Evolutionary conservation across 208 protist genomes (phyloP).

Genomic region (Leishmania turanica): DNA sequence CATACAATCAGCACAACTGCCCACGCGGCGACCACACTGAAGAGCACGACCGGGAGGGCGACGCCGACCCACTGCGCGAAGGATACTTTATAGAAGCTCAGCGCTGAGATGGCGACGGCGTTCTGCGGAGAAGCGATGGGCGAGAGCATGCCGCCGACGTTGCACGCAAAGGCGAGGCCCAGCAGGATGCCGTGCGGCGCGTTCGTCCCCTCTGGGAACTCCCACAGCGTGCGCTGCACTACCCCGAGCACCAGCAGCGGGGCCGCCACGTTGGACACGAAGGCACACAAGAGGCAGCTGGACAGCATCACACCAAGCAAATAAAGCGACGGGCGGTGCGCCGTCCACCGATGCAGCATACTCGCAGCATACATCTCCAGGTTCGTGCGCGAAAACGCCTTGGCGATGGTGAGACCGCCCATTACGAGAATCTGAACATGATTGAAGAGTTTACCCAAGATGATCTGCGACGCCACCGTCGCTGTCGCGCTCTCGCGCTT

Average conservation of each 20-base stretch:
- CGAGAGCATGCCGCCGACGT: constrained; percentile 95
- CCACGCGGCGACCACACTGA: constrained; percentile 72
- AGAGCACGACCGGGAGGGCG: constrained; percentile 79
- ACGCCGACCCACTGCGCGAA: constrained; percentile 87
- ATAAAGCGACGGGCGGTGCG: constrained; percentile 80
- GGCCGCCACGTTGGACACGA: constrained; percentile 93
- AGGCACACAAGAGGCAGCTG: constrained; percentile 83
- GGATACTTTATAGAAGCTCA: constrained; percentile 79
- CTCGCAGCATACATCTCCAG: constrained; percentile 87
- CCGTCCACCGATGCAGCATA: constrained; percentile 74
- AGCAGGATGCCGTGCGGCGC: constrained; percentile 90
- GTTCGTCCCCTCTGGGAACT: constrained; percentile 81
- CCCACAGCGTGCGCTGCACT: constrained; percentile 85
- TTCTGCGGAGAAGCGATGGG: constrained; percentile 96
- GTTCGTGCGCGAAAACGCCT: constrained; percentile 83
- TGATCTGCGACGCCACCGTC: constrained; percentile 76
- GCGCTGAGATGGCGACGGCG: constrained; percentile 85
- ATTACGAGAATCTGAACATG: constrained; percentile 93
- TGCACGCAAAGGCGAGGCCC: constrained; percentile 93
- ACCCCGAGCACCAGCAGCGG: constrained; percentile 90
- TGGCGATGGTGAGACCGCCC: constrained; percentile 91
- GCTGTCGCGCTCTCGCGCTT: constrained; percentile 51
- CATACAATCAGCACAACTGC: constrained; percentile 81
- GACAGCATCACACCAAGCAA: constrained; percentile 90
- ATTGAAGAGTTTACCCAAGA: constrained; percentile 88